Percentiles rank a stretch among this genome's conserved stretches.
Conservation (phyloP, 2,329 filamentous ascomycete species). For the Trichoderma hamatum region DNA sequence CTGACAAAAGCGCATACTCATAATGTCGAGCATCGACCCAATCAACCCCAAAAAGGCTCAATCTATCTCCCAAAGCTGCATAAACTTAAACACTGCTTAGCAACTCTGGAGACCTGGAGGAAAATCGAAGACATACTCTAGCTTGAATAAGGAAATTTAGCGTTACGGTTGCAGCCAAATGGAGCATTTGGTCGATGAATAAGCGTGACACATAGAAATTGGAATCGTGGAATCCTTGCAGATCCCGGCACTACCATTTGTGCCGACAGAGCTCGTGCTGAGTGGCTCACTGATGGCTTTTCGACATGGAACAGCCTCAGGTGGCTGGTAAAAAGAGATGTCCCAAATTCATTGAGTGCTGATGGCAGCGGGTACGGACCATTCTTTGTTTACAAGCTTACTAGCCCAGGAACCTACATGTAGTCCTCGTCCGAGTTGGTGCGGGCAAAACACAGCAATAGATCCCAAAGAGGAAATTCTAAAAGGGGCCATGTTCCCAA, state of each 20-base stretch:
- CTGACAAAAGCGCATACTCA: neutral
- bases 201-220: conserved; percentile 23
- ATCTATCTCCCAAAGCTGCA: neutral
- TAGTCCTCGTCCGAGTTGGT: conserved; percentile 11
- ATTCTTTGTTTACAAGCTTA: neutral
- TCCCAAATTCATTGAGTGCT: conserved; percentile 10
- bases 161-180: neutral
- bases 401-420: neutral
- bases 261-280: neutral
- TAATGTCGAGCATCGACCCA: neutral
- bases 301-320: neutral
- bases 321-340: neutral
- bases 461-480: neutral
- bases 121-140: neutral
- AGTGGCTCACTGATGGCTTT: neutral
- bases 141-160: neutral
- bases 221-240: neutral
- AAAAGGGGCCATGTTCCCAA: neutral
- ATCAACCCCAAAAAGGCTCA: neutral
- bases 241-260: neutral
- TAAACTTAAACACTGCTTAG: neutral
- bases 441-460: neutral
- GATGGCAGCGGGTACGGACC: neutral
- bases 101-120: neutral
- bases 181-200: neutral